Conservation (phyloP, 2,329 filamentous ascomycete genomes). For the Stachybotrys elegans region DNA sequence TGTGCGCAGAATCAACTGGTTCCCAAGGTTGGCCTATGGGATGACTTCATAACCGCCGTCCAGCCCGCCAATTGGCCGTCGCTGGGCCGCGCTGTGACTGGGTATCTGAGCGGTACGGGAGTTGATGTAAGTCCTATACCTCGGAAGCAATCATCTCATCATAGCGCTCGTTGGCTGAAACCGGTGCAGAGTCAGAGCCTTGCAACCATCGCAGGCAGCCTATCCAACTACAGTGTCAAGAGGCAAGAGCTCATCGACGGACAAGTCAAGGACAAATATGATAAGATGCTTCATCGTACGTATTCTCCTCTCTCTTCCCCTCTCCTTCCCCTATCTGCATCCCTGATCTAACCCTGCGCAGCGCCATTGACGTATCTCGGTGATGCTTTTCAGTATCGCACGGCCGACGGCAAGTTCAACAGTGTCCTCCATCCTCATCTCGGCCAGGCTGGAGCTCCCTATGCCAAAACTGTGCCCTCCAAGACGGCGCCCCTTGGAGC, state of each 20-base stretch:
- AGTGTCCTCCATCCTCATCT: constrained; percentile 20
- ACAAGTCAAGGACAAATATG: constrained; percentile 14
- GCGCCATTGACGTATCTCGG: constrained; percentile 17
- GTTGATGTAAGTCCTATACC: constrained; percentile 2
- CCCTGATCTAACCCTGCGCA: too few species aligned
- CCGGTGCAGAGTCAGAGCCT: constrained; percentile 1
- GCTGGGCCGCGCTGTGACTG: constrained; percentile 3
- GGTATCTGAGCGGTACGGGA: constrained; percentile 4
- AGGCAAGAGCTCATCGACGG: constrained; percentile 6
- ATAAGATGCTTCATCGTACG: constrained; percentile 14
- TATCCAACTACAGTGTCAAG: constrained; percentile 1
- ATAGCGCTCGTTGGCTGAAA: neutral
- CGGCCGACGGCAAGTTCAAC: constrained; percentile 23
- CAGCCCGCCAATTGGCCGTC: constrained; percentile 4
- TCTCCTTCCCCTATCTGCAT: too few species aligned
- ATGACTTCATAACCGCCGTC: constrained; percentile 3
- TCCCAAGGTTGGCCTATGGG: constrained; percentile 3
- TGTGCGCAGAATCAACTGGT: constrained; percentile 3
- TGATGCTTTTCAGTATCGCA: constrained; percentile 17
- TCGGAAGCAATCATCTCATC: neutral
- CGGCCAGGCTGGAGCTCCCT: constrained; percentile 22
- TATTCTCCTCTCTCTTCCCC: too few species aligned
- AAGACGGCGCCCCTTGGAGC: constrained; percentile 16
- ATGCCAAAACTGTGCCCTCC: constrained; percentile 22
- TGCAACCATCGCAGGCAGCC: constrained; percentile 5